Base-by-base conservation (phyloP, 2,329 filamentous ascomycete species). In the Penicillium sp. region DNA sequence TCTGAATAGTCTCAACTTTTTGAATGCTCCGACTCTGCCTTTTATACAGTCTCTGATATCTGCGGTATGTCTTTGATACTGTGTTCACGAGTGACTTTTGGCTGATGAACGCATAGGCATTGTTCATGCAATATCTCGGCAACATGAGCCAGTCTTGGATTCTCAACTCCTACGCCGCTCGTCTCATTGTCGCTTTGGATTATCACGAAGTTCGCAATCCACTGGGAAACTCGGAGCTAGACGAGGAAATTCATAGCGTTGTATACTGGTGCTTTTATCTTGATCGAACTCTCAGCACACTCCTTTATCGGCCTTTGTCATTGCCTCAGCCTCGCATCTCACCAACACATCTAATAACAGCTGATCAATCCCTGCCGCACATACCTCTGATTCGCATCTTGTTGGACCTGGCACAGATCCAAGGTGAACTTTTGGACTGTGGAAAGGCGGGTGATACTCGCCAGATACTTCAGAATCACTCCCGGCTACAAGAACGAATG, bases 191-290 rank as follows among this genome's bases (percentile, higher is more conserved):
- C 4, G 57, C 60, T 31, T 32, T 68, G 9, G 61, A 61, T 7
- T 69, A 64, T 24, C 60, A 65, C 45, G 54, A 56, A 16, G 50
- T 57, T 4, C 16, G 41, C 7, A 52, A 36, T 9, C 32, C 49
- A 5, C 45, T 39, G 3, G 21, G 21, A 1, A 27, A 32, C 29
- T 57, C 54, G 14, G 45, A 53, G 6, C 3, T 18, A 2, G 53
- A 66, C 10, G 55, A 66, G 29, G 62, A 65, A 14, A 59, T 63
- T 6, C 46, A 57, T 13, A 59, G 50, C 31, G 60, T 45, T 18
- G 45, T 70, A 18, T 63, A 54, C 14, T 69, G 65, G 63, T 69
- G 66, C 44, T 68, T 63, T 40, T 68, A 65, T 31, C 54, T 67
- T 5, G 67, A 70, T 48, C 42, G 60, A 24, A 66, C 62, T 1